Base-by-base conservation (phyloP, 1,284 basidiomycete species). In the Puccinia horiana region DNA sequence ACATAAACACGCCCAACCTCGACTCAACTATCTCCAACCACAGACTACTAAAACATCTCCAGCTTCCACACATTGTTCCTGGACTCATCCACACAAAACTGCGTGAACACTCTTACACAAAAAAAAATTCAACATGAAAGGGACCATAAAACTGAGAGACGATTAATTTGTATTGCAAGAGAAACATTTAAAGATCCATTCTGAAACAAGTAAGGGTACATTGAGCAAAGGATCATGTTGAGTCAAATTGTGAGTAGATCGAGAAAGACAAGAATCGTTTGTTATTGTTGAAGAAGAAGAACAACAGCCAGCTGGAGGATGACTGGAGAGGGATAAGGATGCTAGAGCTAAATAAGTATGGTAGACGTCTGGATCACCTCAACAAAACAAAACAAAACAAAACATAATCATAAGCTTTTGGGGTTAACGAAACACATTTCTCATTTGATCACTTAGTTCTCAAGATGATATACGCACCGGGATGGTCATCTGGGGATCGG, bases 341-440 rank as follows among this genome's bases (percentile, higher is more conserved):
- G 95, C 94, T 32, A 96, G 88, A 1, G 93, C 92, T 40, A 97
- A 89, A 86, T 96, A 97, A 0, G 94, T 95, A 85, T 97, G 95
- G 73, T 85, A 87, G 92, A 96, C 11, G 93, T 95, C 88, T 96
- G 94, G 91, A 84, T 6, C 49, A 58, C 16, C 26, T 58, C 47
- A 26, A 75, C 20, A 63, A 18, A 32, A 37, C 18, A 58, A 42
- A 42, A 35, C 11, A 76, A 32, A 67, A 29, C 29, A 67, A 32
- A 40, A 54, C 67, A 18, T 14, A 70, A n/a, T n/a, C n/a, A n/a
- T n/a, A n/a, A n/a, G n/a, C n/a, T n/a, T n/a, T n/a, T n/a, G n/a
- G n/a, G n/a, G n/a, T n/a, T n/a, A n/a, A n/a, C n/a, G n/a, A n/a
- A n/a, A n/a, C n/a, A n/a, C n/a, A n/a, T n/a, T n/a, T n/a, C n/a